Conservation (phyloP, 1,139 yeast genomes). For the Blastobotrys buckinghamii region DNA sequence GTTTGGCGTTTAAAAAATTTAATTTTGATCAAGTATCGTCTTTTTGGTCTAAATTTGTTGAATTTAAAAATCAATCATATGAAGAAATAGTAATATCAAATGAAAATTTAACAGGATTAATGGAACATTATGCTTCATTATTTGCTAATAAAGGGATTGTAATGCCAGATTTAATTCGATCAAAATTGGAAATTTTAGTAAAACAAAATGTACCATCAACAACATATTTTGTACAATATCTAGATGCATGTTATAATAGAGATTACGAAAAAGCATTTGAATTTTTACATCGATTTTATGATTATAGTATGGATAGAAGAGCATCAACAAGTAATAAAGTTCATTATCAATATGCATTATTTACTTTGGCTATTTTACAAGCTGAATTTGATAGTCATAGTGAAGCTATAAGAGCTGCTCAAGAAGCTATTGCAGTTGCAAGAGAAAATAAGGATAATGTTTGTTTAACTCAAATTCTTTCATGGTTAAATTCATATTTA, state of each 20-base stretch:
- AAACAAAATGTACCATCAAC: slow-evolving; percentile 56
- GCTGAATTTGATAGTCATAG: slow-evolving; percentile 68
- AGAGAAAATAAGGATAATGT: slow-evolving; percentile 74
- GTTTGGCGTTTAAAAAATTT: slow-evolving; percentile 46
- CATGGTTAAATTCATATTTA: slow-evolving; percentile 74
- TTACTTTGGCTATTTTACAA: slow-evolving; percentile 72
- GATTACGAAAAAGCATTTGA: slow-evolving; percentile 73
- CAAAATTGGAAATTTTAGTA: slow-evolving; percentile 44
- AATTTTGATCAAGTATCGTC: slow-evolving; percentile 52
- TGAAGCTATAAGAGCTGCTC: slow-evolving; percentile 74
- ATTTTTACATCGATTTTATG: slow-evolving; percentile 74
- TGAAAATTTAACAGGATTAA: slow-evolving; percentile 46
- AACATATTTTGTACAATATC: slow-evolving; percentile 56
- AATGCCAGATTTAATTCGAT: slow-evolving; percentile 43
- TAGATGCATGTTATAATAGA: slow-evolving; percentile 54
- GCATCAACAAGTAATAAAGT: slow-evolving; percentile 38
- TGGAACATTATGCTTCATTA: slow-evolving; percentile 52
- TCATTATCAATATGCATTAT: slow-evolving; percentile 75
- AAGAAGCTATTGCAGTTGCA: slow-evolving; percentile 84
- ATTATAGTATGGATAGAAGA: slow-evolving; percentile 70
- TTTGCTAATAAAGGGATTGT: slow-evolving; percentile 40
- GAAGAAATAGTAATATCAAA: not conserved
- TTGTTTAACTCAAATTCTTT: slow-evolving; percentile 68
- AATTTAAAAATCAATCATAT: not conserved
- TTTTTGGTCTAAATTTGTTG: slow-evolving; percentile 36